Conservation (phyloP, 352 stramenopile genomes). For the Phytophthora vignae region DNA sequence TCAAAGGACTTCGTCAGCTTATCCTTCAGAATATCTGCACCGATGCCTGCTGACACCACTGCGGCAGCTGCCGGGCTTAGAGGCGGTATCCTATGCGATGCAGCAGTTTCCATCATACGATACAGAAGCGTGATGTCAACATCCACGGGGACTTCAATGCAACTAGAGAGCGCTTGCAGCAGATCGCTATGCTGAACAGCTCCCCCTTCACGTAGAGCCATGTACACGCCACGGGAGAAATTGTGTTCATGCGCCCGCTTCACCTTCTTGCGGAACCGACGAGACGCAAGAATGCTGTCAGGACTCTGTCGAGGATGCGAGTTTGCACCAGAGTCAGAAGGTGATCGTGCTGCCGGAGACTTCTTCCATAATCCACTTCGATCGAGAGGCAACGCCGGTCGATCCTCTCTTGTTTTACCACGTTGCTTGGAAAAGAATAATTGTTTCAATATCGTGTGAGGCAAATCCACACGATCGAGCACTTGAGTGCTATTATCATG, state of each 20-base stretch:
- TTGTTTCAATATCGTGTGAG: slow-evolving; percentile 63
- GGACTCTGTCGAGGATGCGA: slow-evolving; percentile 23
- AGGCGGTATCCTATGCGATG: slow-evolving; percentile 34
- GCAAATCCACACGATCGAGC: slow-evolving; percentile 39
- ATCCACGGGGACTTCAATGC: slow-evolving; percentile 85
- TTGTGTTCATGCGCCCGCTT: slow-evolving; percentile 90
- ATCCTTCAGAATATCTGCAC: slow-evolving; percentile 60
- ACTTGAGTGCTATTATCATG: slow-evolving; percentile 40
- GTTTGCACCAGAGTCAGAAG: slow-evolving; percentile 12
- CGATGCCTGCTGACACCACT: slow-evolving; percentile 52
- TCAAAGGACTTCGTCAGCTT: slow-evolving; percentile 80
- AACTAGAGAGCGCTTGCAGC: slow-evolving; percentile 87
- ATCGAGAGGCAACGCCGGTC: slow-evolving; percentile 32
- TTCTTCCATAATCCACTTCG: slow-evolving; percentile 36
- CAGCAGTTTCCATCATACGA: slow-evolving; percentile 73
- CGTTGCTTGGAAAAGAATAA: slow-evolving; percentile 53
- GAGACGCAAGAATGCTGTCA: slow-evolving; percentile 46
- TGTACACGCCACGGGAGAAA: slow-evolving; percentile 89
- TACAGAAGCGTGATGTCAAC: slow-evolving; percentile 90
- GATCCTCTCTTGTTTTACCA: slow-evolving; percentile 30
- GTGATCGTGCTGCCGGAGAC: slow-evolving; percentile 18
- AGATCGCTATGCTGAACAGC: slow-evolving; percentile 85
- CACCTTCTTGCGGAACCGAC: slow-evolving; percentile 81
- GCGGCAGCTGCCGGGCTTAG: slow-evolving; percentile 43
- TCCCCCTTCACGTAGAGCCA: slow-evolving; percentile 77